Percentiles rank a stretch among this genome's conserved stretches.
These are phyloP conservation scores for Crithidia bombi DNA, from an alignment of 208 protist species.

Conservation along the genomic window DNA sequence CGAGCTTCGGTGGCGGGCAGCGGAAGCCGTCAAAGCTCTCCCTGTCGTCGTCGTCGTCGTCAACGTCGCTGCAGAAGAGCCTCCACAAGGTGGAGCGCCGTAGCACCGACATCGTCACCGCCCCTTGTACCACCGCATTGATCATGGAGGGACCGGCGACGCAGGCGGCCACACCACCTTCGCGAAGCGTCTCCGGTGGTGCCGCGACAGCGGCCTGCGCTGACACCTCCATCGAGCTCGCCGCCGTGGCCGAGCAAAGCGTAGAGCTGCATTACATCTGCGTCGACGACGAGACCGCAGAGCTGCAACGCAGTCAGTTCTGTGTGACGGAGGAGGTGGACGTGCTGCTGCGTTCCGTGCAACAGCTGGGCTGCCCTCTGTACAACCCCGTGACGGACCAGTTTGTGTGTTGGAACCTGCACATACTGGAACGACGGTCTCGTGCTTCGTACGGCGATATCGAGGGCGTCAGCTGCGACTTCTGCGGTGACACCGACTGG, in stretches of 20 bases:
- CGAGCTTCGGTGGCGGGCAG: neutral
- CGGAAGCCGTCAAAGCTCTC: neutral
- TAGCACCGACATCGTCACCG: constrained; percentile 8
- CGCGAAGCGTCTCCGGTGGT: constrained; percentile 16
- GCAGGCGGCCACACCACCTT: constrained; percentile 23
- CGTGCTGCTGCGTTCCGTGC: constrained; percentile 20
- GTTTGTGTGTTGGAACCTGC: constrained; percentile 73
- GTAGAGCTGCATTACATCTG: neutral
- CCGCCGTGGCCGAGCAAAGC: neutral
- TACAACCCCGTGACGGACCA: constrained; percentile 68
- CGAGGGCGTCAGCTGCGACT: constrained; percentile 87
- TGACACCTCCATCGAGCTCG: neutral
- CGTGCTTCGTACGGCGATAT: constrained; percentile 48
- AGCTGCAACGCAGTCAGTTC: constrained; percentile 5
- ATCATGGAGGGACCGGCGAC: neutral
- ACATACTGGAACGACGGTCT: constrained; percentile 41
- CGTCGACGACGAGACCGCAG: constrained; percentile 22
- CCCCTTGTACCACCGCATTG: neutral
- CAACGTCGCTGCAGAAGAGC: neutral
- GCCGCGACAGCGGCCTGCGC: constrained; percentile 10
- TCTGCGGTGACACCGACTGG: constrained; percentile 84
- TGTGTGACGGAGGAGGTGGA: constrained; percentile 25
- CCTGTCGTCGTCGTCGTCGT: neutral
- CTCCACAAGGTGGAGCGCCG: constrained; percentile 9
- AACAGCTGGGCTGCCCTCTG: constrained; percentile 77